Base-by-base conservation (phyloP, 345 rosid species). In the Capsella bursapastoris region DNA sequence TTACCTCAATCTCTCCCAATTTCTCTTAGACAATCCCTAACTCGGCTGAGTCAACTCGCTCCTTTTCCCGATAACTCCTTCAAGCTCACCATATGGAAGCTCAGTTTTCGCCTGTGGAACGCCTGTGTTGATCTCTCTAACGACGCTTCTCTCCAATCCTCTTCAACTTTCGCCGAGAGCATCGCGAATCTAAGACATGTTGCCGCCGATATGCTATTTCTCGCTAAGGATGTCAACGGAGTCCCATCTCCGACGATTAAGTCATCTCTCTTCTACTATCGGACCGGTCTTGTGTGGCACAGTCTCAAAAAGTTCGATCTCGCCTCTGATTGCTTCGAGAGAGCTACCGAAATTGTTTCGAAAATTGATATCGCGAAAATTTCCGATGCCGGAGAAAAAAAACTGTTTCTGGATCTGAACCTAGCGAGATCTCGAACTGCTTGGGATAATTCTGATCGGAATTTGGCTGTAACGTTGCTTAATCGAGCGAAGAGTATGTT, bases 61-160 rank as follows among this genome's bases (percentile, higher is more conserved):
- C 93, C 92, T 5, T 83, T 90, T 66, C 81, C 88, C 7, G 3
- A 64, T 53, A 89, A 86, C 71, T 86, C 91, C 18, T 60, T 85
- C 77, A 90, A 86, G 66, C 97, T 92, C 70, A 76, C 82, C 34
- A 31, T 90, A 49, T 92, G 99, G 97, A 95, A 94, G 78, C 92
- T 90, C 76, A 86, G 96, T 72, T 92, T 87, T 75, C 91, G 96
- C 64, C 92, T 95, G 64, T 95, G 99, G 97, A 95, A 92, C 78
- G 83, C 99, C 64, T 95, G 96, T 65, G 97, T 95, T 58, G 96
- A 95, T 82, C 86, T 83, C 66, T 84, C 91, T 70, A 95, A 95
- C 53, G 78, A 87, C 35, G 82, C 82, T 15, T 41, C 84, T 66
- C 74, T 84, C 67, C 72, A 77, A 49, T 74, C 82, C 27, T 82